Evolutionary conservation across 1,284 basidiomycete species (phyloP).

Genomic region (Volvariella surrecta): DNA sequence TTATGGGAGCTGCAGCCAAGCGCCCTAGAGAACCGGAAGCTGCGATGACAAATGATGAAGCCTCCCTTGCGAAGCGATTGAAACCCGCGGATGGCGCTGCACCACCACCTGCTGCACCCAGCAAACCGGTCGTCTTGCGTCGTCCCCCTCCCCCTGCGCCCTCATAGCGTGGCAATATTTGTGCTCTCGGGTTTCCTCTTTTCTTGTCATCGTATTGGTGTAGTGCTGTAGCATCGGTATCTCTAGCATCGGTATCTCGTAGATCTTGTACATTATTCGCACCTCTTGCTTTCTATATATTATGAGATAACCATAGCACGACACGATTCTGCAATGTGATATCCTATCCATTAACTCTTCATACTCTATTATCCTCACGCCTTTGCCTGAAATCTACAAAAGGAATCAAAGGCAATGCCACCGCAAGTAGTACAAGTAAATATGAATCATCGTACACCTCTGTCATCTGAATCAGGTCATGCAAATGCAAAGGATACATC

Average conservation of each 20-base stretch:
- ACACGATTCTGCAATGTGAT: too few relatives aligned
- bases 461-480: too few relatives aligned
- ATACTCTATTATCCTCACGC: too few relatives aligned
- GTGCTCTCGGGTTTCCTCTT: slow-evolving; percentile 7
- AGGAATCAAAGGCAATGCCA: too few relatives aligned
- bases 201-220: slow-evolving; percentile 7
- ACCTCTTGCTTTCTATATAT: neutral
- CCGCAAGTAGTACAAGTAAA: too few relatives aligned
- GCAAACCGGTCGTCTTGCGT: slow-evolving; percentile 11
- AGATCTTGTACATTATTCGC: neutral
- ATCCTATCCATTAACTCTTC: too few relatives aligned
- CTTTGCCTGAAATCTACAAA: too few relatives aligned
- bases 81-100: slow-evolving; percentile 40
- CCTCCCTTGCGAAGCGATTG: slow-evolving; percentile 58
- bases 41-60: slow-evolving; percentile 31
- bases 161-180: slow-evolving; percentile 7
- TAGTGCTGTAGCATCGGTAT: neutral
- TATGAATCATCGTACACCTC: too few relatives aligned
- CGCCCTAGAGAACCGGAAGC: slow-evolving; percentile 54
- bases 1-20: slow-evolving; percentile 61
- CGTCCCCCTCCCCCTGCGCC: slow-evolving; percentile 14
- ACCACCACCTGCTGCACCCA: slow-evolving; percentile 2
- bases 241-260: neutral
- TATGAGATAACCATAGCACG: too few relatives aligned
- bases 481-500: too few relatives aligned